phyloP scores from a whole-genome alignment of 2,329 filamentous ascomycete genomes.

The Aspergillus hiratsukae region DNA sequence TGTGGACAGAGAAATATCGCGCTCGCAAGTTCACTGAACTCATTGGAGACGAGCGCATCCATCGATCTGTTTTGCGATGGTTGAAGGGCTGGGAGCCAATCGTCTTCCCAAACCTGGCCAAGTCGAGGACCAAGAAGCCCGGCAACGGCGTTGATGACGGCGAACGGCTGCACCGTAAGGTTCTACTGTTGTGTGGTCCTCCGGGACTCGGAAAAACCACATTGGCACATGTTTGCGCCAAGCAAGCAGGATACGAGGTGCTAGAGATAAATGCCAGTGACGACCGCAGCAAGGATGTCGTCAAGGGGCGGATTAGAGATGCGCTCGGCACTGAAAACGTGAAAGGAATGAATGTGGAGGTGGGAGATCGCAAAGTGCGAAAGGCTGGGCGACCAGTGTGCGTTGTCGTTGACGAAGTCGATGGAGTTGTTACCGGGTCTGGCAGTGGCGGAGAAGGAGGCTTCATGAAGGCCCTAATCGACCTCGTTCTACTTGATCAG shows the following conservation, averaged over 20 bases:
- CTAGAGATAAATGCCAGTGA: slow-evolving; percentile 98
- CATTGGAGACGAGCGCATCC: slow-evolving; percentile 90
- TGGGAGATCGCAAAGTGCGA: slow-evolving; percentile 49
- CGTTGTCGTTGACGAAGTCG: slow-evolving; percentile 92
- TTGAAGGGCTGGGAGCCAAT: slow-evolving; percentile 89
- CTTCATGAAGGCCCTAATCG: slow-evolving; percentile 91
- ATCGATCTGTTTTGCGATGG: slow-evolving; percentile 86
- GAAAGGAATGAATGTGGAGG: slow-evolving; percentile 55
- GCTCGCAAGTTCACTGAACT: slow-evolving; percentile 88
- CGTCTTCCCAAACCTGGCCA: slow-evolving; percentile 76
- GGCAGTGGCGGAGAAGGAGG: slow-evolving; percentile 79
- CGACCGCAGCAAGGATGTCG: slow-evolving; percentile 82
- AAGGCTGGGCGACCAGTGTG: slow-evolving; percentile 84
- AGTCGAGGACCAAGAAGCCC: slow-evolving; percentile 51
- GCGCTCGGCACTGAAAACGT: slow-evolving; percentile 93
- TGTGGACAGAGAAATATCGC: slow-evolving; percentile 98
- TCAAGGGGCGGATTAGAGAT: slow-evolving; percentile 85
- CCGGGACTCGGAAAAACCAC: slow-evolving; percentile 96
- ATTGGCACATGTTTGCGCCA: slow-evolving; percentile 89
- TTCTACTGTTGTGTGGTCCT: slow-evolving; percentile 83
- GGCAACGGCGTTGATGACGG: slow-evolving; percentile 48
- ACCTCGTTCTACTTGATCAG: slow-evolving; percentile 80
- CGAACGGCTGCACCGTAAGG: slow-evolving; percentile 77
- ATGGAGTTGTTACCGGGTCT: slow-evolving; percentile 81
- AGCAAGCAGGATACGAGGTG: slow-evolving; percentile 91